Conservation (phyloP, 768 basidiomycete species). For the Naematelia aurantialba region DNA sequence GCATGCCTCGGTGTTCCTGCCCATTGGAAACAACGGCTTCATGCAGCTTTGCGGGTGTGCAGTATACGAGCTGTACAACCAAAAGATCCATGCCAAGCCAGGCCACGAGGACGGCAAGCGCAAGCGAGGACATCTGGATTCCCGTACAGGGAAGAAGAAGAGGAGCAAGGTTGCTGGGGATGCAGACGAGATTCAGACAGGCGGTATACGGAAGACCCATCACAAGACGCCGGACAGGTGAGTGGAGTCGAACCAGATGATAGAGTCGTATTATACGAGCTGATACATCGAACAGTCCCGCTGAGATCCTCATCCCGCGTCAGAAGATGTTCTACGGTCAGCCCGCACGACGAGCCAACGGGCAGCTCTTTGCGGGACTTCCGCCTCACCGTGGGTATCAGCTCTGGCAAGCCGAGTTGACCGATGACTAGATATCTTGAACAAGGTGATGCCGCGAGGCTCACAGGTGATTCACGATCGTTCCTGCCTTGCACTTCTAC, state of each 20-base stretch:
- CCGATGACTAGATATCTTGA: constrained; percentile 61
- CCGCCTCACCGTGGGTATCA: constrained; percentile 35
- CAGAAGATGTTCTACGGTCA: constrained; percentile 45
- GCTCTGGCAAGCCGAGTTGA: too few species aligned
- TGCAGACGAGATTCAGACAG: not conserved
- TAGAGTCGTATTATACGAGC: not conserved
- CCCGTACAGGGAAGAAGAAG: not conserved
- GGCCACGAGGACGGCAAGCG: not conserved
- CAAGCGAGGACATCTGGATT: not conserved
- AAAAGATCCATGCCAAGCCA: not conserved
- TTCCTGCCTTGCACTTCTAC: constrained; percentile 57
- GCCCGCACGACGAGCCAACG: constrained; percentile 11
- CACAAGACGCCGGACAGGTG: not conserved
- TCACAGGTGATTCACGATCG: constrained; percentile 49
- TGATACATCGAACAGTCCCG: constrained; percentile 12
- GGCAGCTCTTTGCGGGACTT: constrained; percentile 20
- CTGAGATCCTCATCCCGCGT: constrained; percentile 33
- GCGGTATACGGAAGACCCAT: not conserved
- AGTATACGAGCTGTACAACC: constrained; percentile 55
- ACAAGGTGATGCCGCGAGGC: constrained; percentile 52
- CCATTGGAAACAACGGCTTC: constrained; percentile 76
- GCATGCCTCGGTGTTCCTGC: constrained; percentile 68
- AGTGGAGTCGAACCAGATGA: not conserved
- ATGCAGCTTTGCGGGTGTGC: constrained; percentile 78
- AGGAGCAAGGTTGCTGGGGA: not conserved